phyloP scores from a whole-genome alignment of 495 filamentous ascomycete species.

The Penicillium salamii region DNA sequence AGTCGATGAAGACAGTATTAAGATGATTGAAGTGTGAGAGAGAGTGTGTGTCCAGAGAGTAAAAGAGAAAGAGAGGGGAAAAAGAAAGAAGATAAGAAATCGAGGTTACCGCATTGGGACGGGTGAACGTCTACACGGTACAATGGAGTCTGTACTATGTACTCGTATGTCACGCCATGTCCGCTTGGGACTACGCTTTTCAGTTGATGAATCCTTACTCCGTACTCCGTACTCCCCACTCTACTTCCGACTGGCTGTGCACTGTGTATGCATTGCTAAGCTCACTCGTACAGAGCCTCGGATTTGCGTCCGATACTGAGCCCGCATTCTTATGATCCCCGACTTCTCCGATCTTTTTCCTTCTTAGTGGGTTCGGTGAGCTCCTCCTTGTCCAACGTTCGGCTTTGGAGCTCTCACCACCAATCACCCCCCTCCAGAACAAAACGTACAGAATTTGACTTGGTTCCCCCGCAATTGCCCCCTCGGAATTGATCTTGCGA shows the following conservation, averaged over 20 bases:
- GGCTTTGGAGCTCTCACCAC: no score
- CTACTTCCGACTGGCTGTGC: no score
- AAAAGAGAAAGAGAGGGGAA: conserved; percentile 14
- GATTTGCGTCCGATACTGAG: not conserved
- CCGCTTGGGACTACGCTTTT: not conserved
- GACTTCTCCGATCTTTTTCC: conserved; percentile 31
- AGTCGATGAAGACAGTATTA: not conserved
- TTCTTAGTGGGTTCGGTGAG: conserved; percentile 29
- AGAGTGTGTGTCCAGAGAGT: conserved; percentile 5
- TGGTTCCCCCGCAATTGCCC: not conserved
- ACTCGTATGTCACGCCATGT: conserved; percentile 1
- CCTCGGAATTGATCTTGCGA: conserved; percentile 1
- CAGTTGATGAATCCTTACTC: not conserved
- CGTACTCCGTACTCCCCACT: not conserved
- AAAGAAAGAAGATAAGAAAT: conserved; percentile 18
- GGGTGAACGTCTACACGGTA: conserved; percentile 3
- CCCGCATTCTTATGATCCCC: conserved; percentile 4
- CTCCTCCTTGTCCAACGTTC: no score
- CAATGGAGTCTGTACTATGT: not conserved
- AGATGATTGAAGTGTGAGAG: conserved; percentile 7
- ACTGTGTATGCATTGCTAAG: no score
- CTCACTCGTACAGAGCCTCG: no score
- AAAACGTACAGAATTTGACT: no score
- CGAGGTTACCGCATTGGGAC: conserved; percentile 20
- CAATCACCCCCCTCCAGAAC: not conserved